Conservation (phyloP, 768 basidiomycete genomes). For the Rossbeevera mucosa region DNA sequence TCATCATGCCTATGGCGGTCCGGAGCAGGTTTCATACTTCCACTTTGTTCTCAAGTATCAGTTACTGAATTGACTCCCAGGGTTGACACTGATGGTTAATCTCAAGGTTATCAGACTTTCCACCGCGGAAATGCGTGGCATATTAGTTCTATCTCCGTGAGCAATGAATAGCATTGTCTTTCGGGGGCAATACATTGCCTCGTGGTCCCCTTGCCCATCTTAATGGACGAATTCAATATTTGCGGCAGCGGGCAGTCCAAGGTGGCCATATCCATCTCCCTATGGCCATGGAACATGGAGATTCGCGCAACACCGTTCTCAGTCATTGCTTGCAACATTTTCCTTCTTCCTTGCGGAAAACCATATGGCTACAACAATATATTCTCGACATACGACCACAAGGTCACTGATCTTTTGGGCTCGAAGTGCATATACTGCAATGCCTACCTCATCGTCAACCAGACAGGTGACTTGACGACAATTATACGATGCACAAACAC, state of each 20-base stretch:
- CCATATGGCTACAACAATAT: neutral
- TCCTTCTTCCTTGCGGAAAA: neutral
- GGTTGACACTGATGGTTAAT: neutral
- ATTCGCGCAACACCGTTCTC: neutral
- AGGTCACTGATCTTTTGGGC: neutral
- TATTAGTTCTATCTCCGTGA: neutral
- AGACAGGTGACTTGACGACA: neutral
- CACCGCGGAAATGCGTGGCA: neutral
- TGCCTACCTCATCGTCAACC: neutral
- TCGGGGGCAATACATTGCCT: neutral
- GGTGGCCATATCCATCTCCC: neutral
- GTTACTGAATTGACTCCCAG: neutral
- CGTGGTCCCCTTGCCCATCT: neutral
- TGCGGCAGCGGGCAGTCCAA: neutral
- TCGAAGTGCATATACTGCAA: neutral
- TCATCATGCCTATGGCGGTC: neutral
- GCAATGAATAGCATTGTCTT: neutral
- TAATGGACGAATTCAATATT: neutral
- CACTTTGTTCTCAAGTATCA: neutral
- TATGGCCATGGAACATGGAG: neutral
- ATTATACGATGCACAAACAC: neutral
- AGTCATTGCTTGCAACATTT: neutral
- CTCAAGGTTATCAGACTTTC: neutral
- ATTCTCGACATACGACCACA: neutral
- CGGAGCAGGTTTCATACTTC: neutral